Evolutionary conservation across 305 asterid species (phyloP).

Genomic region (Euphrasia arctica): DNA sequence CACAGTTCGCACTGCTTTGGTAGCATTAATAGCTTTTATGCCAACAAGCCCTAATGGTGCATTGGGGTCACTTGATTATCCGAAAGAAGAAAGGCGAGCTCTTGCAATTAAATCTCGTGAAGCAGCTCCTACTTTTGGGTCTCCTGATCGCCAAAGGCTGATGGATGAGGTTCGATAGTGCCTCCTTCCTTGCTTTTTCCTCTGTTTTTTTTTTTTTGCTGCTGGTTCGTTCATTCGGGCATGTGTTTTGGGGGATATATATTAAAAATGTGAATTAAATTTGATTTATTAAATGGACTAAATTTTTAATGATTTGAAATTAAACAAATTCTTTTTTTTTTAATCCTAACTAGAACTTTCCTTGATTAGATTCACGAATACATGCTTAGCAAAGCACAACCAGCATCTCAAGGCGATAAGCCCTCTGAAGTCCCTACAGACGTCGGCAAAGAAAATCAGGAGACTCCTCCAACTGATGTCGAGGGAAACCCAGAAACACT

Average conservation of each 20-base stretch:
- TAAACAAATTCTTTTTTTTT: neutral
- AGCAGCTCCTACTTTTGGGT: slow-evolving; percentile 56
- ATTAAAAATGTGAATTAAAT: neutral
- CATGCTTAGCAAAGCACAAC: slow-evolving; percentile 62
- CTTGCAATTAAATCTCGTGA: slow-evolving; percentile 39
- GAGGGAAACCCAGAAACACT: slow-evolving; percentile 31
- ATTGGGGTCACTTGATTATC: slow-evolving; percentile 71
- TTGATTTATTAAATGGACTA: neutral
- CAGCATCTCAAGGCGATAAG: slow-evolving; percentile 42
- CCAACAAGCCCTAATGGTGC: slow-evolving; percentile 78
- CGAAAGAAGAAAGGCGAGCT: slow-evolving; percentile 73
- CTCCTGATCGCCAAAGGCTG: slow-evolving; percentile 64
- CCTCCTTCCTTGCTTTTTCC: neutral
- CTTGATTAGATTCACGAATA: slow-evolving; percentile 62
- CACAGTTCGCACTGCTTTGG: slow-evolving; percentile 9
- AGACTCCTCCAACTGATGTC: slow-evolving; percentile 15
- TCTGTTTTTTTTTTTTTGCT: neutral
- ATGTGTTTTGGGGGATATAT: neutral
- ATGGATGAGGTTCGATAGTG: slow-evolving; percentile 59
- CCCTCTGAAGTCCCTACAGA: slow-evolving; percentile 36
- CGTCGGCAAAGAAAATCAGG: too few relatives aligned
- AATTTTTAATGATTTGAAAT: neutral
- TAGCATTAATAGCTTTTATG: slow-evolving; percentile 11
- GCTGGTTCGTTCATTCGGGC: neutral
- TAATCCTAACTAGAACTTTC: slow-evolving; percentile 6